Base-by-base conservation (phyloP, 495 filamentous ascomycete species). In the Aspergillus mulundensis region DNA sequence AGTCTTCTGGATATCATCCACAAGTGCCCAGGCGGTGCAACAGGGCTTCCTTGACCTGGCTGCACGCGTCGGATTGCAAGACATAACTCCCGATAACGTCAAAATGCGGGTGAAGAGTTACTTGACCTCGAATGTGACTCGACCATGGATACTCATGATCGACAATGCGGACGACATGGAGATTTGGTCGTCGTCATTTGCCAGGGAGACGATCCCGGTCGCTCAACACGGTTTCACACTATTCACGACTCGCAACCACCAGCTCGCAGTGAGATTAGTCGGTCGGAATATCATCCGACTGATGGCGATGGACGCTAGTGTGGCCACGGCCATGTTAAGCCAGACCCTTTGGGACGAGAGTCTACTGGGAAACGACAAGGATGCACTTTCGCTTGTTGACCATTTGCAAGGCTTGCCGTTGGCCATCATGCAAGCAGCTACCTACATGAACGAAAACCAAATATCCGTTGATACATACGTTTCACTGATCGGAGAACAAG, bases 381-480 rank as follows among this genome's bases (percentile, higher is more conserved):
- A 14, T 21, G 5, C 14, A 36, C 2, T 59, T 64, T 20, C 61
- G 54, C 64, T 69, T 18, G 30, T 55, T 2, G 56, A 40, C 43
- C 56, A 53, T 10, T 14, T 36, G 12, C 32, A 36, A 11, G 7
- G n/a, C 20, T 42, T 16, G 16, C 8, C 36, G 39, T 21, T 42
- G 7, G 50, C 50, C 4, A 53, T 53, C 1, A 28, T 20, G 7
- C 50, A 42, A 16, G 50, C 50, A n/a, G 36, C 50, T 15, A 15
- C n/a, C 3, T 51, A 51, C 40, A 51, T 39, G 14, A 42, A 24
- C 12, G 18, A 42, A 25, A 48, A 28, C 12, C 7, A 15, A 16
- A 32, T 48, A 5, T n/a, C 24, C 7, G 24, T 81, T 8, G 5
- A 41, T 0, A 50, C 66, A 14, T 86, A 86, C 48, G 52, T 82